phyloP scores from a whole-genome alignment of 805 yeast genomes.

The Priceomyces haplophilus region DNA sequence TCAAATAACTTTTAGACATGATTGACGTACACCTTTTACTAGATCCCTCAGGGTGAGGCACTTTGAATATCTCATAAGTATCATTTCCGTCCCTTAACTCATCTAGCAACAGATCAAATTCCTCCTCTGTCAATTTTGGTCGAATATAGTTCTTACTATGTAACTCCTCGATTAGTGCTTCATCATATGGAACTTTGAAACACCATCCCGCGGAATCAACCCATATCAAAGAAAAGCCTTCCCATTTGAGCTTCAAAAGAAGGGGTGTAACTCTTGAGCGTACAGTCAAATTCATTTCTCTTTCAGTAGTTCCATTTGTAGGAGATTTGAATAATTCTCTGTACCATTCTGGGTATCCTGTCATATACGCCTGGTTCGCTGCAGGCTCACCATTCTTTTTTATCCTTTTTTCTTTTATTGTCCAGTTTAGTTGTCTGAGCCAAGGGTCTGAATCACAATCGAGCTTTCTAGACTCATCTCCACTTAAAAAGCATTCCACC shows the following conservation, averaged over 20 bases:
- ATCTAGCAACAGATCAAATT: constrained; percentile 20
- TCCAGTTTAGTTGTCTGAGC: constrained; percentile 90
- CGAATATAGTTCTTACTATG: constrained; percentile 37
- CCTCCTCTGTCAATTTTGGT: constrained; percentile 29
- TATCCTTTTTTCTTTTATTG: constrained; percentile 52
- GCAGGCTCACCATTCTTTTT: constrained; percentile 68
- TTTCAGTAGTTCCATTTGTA: constrained; percentile 30
- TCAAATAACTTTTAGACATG: constrained; percentile 70
- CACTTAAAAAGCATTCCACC: constrained; percentile 40
- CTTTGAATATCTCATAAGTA: constrained; percentile 51
- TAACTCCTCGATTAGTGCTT: constrained; percentile 26
- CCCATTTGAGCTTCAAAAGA: constrained; percentile 78
- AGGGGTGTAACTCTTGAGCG: constrained; percentile 76
- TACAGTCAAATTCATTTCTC: constrained; percentile 58
- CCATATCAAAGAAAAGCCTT: constrained; percentile 80
- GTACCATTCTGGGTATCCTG: constrained; percentile 96
- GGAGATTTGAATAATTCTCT: constrained; percentile 47
- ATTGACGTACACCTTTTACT: constrained; percentile 67
- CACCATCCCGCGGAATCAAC: constrained; percentile 83
- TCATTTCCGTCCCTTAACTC: constrained; percentile 22
- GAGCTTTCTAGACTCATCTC: constrained; percentile 19
- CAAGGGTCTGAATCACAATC: constrained; percentile 70
- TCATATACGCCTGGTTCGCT: constrained; percentile 69
- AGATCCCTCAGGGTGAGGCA: constrained; percentile 90
- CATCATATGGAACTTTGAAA: constrained; percentile 55